These are phyloP conservation scores for Pseudopithomyces maydicus DNA, from an alignment of 2,329 filamentous ascomycete species.

Conservation along the genomic window DNA sequence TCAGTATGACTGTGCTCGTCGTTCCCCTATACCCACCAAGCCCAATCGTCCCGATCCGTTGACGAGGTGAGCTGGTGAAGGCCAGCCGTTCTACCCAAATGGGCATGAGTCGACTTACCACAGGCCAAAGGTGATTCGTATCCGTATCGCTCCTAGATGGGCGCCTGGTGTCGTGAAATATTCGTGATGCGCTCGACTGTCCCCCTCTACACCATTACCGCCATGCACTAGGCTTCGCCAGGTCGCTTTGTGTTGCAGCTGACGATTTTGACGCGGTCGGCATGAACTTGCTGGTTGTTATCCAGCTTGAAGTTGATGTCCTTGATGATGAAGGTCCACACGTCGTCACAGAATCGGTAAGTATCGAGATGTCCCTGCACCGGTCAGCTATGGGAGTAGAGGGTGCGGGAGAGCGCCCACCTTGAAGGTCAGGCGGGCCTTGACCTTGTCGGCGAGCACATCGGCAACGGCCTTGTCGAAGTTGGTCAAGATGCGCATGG, in stretches of 20 bases:
- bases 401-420: conserved; percentile 54
- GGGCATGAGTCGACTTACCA: too few relatives aligned
- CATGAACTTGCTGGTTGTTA: conserved; percentile 72
- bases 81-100: too few relatives aligned
- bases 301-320: conserved; percentile 99
- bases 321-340: conserved; percentile 99
- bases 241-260: conserved; percentile 91
- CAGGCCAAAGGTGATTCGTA: not conserved
- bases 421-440: conserved; percentile 92
- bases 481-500: conserved; percentile 96
- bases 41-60: too few relatives aligned
- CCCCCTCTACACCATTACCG: not conserved
- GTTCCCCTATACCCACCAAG: too few relatives aligned
- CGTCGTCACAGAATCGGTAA: conserved; percentile 99
- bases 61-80: too few relatives aligned
- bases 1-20: too few relatives aligned
- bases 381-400: conserved; percentile 20
- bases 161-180: not conserved
- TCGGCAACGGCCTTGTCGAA: conserved; percentile 95
- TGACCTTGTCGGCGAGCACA: conserved; percentile 89
- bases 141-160: not conserved
- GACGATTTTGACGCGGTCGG: conserved; percentile 97
- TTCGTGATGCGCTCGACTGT: not conserved
- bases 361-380: conserved; percentile 90
- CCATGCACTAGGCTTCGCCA: conserved; percentile 55